Evolutionary conservation across 2,329 filamentous ascomycete species (phyloP).

Genomic region (Fusarium begoniae): DNA sequence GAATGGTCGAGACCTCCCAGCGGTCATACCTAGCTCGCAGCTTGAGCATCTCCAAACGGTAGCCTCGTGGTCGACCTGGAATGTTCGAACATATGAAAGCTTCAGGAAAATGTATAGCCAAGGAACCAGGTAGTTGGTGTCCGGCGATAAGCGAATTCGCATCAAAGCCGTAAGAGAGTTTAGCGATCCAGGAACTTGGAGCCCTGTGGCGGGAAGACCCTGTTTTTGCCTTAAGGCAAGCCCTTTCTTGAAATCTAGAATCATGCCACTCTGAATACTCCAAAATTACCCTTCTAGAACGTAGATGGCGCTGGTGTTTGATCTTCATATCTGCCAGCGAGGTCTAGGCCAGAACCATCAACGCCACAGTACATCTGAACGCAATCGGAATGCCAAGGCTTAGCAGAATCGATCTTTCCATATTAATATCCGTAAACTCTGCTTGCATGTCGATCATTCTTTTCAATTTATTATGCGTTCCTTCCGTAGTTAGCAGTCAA

Average conservation of each 20-base stretch:
- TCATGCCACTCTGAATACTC: neutral
- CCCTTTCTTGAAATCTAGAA: neutral
- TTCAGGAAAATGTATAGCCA: neutral
- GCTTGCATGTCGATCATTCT: neutral
- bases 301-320: neutral
- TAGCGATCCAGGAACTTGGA: neutral
- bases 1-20: neutral
- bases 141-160: neutral
- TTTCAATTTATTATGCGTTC: fast-evolving
- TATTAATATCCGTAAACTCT: neutral
- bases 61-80: neutral
- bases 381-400: neutral
- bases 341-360: neutral
- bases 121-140: neutral
- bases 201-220: neutral
- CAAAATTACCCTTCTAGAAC: neutral
- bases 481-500: neutral
- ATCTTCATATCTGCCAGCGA: neutral
- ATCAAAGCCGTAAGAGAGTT: neutral
- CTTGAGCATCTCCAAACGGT: neutral
- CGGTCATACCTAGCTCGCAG: neutral
- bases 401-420: neutral
- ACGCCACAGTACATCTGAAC: neutral
- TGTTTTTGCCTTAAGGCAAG: neutral
- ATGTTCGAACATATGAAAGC: neutral